A percentile compares a stretch with the other conserved stretches of the same genome.
These are phyloP conservation scores for Solanum megistacrolobum DNA, from an alignment of 257 asterid genomes.

Conservation along the genomic window DNA sequence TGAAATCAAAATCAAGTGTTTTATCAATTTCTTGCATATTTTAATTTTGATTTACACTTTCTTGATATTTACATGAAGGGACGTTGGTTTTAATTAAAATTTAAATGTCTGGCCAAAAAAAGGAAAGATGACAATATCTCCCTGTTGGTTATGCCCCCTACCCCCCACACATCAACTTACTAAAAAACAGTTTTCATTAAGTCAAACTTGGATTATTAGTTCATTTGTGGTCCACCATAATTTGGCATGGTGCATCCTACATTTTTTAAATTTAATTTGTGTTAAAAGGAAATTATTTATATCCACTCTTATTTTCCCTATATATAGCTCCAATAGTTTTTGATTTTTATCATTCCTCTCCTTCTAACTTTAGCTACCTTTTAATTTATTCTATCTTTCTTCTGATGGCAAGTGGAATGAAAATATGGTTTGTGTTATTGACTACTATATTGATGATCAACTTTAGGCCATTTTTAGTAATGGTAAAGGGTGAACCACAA, in stretches of 20 bases:
- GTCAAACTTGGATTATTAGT: background rate
- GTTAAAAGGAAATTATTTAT: background rate
- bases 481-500: constrained; percentile 15
- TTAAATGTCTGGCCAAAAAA: background rate
- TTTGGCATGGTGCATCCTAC: background rate
- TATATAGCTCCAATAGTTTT: background rate
- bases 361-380: background rate
- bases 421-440: background rate
- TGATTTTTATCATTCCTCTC: background rate
- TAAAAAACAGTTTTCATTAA: background rate
- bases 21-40: background rate
- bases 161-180: background rate
- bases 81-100: background rate
- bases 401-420: background rate
- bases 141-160: background rate
- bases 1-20: background rate
- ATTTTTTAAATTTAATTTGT: background rate
- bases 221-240: background rate
- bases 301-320: background rate
- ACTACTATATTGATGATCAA: background rate
- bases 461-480: background rate
- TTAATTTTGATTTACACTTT: background rate
- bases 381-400: background rate
- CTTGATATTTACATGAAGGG: background rate
- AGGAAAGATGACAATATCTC: background rate